Evolutionary conservation across 768 basidiomycete genomes (phyloP), one percentile per base, ranked within the genome.

Genomic region (Russula griseocarnosa): DNA sequence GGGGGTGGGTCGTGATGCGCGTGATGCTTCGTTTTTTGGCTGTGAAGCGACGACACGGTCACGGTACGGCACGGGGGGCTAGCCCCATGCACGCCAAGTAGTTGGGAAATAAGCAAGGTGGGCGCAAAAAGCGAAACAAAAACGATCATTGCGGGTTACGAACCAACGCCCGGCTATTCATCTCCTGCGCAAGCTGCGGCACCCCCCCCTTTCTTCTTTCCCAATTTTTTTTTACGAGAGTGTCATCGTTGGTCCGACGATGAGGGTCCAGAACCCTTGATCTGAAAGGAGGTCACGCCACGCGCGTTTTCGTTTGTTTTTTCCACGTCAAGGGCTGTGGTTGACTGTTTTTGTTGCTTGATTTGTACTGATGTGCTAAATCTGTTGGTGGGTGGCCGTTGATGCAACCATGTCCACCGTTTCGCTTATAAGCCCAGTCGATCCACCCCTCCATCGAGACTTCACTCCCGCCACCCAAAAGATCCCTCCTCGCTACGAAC

Each of bases 141-240:
- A 30, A n/a, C 44, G 20, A 61, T 58, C n/a, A n/a, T n/a, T n/a
- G n/a, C n/a, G n/a, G n/a, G n/a, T n/a, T n/a, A n/a, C n/a, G n/a
- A n/a, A n/a, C n/a, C n/a, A n/a, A n/a, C n/a, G n/a, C n/a, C n/a
- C 65, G 60, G 65, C 58, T 59, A 51, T 49, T 56, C 59, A 57
- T 32, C 24, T 38, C 30, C 14, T 47, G 22, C 40, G 22, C 40
- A 42, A 49, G 38, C 38, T 40, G 16, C 38, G 38, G 9, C 42
- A 54, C 58, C 50, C 59, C 59, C 58, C n/a, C n/a, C n/a, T n/a
- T n/a, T n/a, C 58, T 61, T 62, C 10, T 46, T n/a, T 22, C 46
- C 53, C n/a, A n/a, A n/a, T n/a, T n/a, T n/a, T n/a, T 18, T 55
- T 68, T 68, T 68, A 66, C 65, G 61, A 58, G 47, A 68, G 58